Evolutionary conservation across 2,329 filamentous ascomycete genomes (phyloP).

Genomic region (Verticillium nubilum): DNA sequence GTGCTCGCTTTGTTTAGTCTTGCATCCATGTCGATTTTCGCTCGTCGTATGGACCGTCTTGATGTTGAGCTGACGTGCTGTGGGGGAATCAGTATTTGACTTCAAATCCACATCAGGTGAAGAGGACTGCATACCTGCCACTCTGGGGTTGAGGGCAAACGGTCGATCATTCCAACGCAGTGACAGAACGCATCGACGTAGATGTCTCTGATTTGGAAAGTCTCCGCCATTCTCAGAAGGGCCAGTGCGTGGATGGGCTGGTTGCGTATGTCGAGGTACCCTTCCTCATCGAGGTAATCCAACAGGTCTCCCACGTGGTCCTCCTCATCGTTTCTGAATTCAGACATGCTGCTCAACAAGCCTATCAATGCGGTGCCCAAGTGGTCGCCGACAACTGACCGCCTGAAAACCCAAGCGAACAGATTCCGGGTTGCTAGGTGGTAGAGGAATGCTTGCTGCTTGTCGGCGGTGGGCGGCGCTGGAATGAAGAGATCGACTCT

Average conservation of each 20-base stretch:
- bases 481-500: slow-evolving; percentile 64
- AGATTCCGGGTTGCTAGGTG: slow-evolving; percentile 69
- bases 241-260: slow-evolving; percentile 65
- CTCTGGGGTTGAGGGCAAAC: slow-evolving; percentile 49
- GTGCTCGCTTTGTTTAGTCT: slow-evolving; percentile 52
- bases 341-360: slow-evolving; percentile 59
- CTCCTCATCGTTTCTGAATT: slow-evolving; percentile 48
- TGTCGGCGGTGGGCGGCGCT: slow-evolving; percentile 47
- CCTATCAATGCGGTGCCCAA: slow-evolving; percentile 60
- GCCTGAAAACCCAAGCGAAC: slow-evolving; percentile 63
- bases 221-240: slow-evolving; percentile 62
- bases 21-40: slow-evolving; percentile 59
- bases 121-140: slow-evolving; percentile 45
- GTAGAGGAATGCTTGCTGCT: slow-evolving; percentile 52
- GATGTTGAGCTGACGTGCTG: slow-evolving; percentile 48
- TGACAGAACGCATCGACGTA: slow-evolving; percentile 73
- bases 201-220: slow-evolving; percentile 55
- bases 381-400: slow-evolving; percentile 61
- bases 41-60: slow-evolving; percentile 58
- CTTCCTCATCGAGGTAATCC: slow-evolving; percentile 61
- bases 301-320: slow-evolving; percentile 59
- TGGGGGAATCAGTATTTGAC: background rate
- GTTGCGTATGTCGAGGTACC: slow-evolving; percentile 62
- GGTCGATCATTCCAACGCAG: slow-evolving; percentile 71
- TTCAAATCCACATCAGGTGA: background rate